Conservation (phyloP, 495 filamentous ascomycete species). For the Podospora pseudocomata region DNA sequence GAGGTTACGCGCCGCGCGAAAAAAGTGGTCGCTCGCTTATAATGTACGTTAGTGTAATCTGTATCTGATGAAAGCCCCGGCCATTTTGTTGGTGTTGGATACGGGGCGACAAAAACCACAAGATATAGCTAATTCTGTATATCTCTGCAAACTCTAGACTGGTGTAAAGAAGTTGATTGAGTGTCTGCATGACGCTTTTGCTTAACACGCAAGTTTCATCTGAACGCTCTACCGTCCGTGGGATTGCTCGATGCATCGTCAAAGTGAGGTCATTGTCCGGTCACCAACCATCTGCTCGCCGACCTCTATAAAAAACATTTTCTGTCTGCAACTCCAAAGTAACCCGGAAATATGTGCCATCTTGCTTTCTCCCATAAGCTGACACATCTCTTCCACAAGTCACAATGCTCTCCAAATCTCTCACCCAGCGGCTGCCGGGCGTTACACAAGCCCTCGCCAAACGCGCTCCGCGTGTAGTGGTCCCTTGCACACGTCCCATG, state of each 20-base stretch:
- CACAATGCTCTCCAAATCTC: not conserved
- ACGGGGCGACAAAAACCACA: no score
- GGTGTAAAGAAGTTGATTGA: no score
- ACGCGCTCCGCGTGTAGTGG: not conserved
- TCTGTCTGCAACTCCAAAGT: not conserved
- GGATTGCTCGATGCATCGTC: not conserved
- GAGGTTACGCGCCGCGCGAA: no score
- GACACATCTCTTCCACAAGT: not conserved
- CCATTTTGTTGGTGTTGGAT: no score
- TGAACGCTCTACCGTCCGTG: not conserved
- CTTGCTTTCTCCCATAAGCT: not conserved
- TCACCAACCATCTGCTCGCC: not conserved
- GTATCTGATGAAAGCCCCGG: no score
- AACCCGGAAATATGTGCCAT: not conserved
- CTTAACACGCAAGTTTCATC: not conserved
- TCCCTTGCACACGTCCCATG: not conserved
- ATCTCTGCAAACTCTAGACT: no score
- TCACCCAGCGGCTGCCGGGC: not conserved
- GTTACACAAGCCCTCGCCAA: not conserved
- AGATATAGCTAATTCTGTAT: no score
- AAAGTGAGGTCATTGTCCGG: not conserved
- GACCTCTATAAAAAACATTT: not conserved
- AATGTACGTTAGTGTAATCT: no score
- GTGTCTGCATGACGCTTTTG: no score
- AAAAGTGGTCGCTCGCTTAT: no score